Conservation (phyloP, 2,329 filamentous ascomycete genomes). For the Epichloe baconii region DNA sequence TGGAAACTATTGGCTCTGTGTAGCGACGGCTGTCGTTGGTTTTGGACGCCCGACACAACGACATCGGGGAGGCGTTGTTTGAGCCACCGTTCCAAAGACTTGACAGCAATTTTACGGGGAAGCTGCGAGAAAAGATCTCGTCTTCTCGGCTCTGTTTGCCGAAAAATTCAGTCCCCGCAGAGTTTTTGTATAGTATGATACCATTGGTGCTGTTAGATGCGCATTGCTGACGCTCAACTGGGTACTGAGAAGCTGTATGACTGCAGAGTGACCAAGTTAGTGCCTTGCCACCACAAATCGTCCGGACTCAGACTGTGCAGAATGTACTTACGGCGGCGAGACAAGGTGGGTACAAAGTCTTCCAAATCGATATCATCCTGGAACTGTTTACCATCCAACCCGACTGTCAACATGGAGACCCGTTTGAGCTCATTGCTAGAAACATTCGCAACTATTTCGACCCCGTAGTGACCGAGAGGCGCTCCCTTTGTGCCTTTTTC, state of each 20-base stretch:
- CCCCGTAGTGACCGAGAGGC: constrained; percentile 51
- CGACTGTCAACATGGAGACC: constrained; percentile 39
- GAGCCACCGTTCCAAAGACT: constrained; percentile 58
- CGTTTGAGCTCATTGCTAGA: constrained; percentile 37
- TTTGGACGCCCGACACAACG: constrained; percentile 20
- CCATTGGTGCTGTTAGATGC: constrained; percentile 50
- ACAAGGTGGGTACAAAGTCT: constrained; percentile 62
- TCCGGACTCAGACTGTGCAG: too few species aligned
- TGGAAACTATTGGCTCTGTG: constrained; percentile 33
- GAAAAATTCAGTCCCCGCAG: constrained; percentile 53
- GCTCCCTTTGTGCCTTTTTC: constrained; percentile 52
- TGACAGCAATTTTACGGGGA: constrained; percentile 87
- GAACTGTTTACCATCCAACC: constrained; percentile 56
- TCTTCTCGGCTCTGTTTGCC: constrained; percentile 48
- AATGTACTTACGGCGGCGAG: constrained; percentile 51
- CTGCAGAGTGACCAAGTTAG: constrained; percentile 27
- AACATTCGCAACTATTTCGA: constrained; percentile 59
- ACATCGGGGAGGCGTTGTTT: constrained; percentile 22
- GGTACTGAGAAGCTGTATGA: constrained; percentile 57
- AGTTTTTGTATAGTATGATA: constrained; percentile 67
- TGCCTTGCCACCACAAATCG: background rate
- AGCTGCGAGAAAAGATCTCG: constrained; percentile 57
- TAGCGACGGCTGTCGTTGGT: constrained; percentile 28
- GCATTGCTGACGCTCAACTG: constrained; percentile 58
- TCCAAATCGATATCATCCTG: constrained; percentile 60